phyloP scores from a whole-genome alignment of 345 rosid genomes.

The Nephelium lappaceum region DNA sequence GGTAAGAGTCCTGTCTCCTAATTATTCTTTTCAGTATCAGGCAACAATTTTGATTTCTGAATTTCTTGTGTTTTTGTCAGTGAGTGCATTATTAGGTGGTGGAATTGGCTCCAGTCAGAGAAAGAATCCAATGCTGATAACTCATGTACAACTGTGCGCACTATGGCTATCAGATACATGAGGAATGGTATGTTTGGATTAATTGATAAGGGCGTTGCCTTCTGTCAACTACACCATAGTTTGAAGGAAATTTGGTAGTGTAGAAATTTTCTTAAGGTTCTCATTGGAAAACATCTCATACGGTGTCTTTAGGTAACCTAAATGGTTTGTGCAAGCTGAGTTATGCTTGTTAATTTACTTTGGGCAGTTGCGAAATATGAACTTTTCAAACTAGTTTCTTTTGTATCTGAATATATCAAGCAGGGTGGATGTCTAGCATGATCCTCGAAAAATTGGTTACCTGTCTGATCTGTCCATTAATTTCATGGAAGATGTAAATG shows the following conservation, averaged over 20 bases:
- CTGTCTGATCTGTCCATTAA: background rate
- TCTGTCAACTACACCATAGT: background rate
- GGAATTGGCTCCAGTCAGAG: conserved; percentile 78
- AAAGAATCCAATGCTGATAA: conserved; percentile 36
- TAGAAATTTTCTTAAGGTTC: background rate
- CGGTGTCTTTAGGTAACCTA: background rate
- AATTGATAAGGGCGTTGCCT: background rate
- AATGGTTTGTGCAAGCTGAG: background rate
- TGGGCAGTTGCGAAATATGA: background rate
- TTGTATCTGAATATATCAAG: background rate
- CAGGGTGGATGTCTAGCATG: background rate
- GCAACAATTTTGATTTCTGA: conserved; percentile 5
- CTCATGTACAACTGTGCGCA: conserved; percentile 25
- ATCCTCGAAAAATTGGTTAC: background rate
- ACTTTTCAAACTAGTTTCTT: background rate
- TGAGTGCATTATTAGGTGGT: conserved; percentile 88
- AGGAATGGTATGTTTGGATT: conserved; percentile 42
- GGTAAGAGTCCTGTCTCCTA: conserved; percentile 43
- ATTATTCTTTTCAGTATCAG: conserved; percentile 5
- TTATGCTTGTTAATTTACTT: too few species aligned
- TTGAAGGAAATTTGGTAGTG: conserved; percentile 4
- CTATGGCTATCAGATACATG: conserved; percentile 20
- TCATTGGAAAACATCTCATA: background rate
- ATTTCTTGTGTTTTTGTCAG: conserved; percentile 40
- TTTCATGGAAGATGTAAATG: background rate